Conservation (phyloP, 805 yeast genomes). For the Ogataea polymorpha region DNA sequence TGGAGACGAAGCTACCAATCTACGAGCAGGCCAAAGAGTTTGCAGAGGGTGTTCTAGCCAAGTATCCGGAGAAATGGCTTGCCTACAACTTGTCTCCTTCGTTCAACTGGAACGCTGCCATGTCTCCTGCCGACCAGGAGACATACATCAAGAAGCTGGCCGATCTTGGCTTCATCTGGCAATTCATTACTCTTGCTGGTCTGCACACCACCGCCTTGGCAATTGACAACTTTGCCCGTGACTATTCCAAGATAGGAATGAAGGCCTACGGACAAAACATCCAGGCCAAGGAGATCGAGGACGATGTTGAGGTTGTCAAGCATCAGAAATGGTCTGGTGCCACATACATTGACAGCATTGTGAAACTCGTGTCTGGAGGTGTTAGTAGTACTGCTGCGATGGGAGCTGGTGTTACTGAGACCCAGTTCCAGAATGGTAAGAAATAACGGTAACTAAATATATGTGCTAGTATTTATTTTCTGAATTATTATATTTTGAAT, state of each 20-base stretch:
- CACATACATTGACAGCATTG: conserved; percentile 86
- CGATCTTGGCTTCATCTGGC: conserved; percentile 93
- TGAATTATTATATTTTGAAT: background rate
- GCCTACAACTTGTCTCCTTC: conserved; percentile 97
- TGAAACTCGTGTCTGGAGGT: conserved; percentile 92
- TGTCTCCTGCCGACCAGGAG: conserved; percentile 82
- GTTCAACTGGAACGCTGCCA: conserved; percentile 96
- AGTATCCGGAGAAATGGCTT: conserved; percentile 88
- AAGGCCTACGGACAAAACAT: conserved; percentile 88
- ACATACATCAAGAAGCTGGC: conserved; percentile 86
- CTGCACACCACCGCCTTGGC: conserved; percentile 94
- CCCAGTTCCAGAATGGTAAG: conserved; percentile 64
- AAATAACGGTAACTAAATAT: background rate
- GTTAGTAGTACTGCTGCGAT: conserved; percentile 94
- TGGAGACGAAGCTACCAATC: conserved; percentile 96
- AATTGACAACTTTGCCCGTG: conserved; percentile 76
- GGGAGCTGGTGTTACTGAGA: conserved; percentile 98
- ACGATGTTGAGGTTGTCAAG: conserved; percentile 91
- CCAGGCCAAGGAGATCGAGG: conserved; percentile 83
- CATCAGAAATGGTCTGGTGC: conserved; percentile 99
- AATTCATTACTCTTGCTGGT: conserved; percentile 95
- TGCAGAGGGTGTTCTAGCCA: conserved; percentile 82
- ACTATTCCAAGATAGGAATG: conserved; percentile 83
- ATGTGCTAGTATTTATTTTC: background rate
- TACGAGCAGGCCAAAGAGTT: conserved; percentile 91